Conservation (phyloP, 768 basidiomycete genomes). For the Galerina sulciceps region DNA sequence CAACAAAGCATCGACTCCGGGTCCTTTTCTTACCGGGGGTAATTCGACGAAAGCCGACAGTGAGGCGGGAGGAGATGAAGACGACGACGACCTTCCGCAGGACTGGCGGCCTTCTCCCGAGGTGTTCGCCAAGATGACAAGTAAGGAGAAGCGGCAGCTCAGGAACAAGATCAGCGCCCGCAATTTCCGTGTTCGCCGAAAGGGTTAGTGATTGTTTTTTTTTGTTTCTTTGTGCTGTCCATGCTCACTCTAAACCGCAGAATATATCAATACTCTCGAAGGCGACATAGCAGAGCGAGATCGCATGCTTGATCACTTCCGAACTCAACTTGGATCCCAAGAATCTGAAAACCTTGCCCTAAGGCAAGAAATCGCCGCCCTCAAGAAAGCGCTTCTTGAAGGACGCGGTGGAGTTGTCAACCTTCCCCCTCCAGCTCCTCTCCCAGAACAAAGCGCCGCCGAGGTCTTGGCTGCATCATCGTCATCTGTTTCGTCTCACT, state of each 20-base stretch:
- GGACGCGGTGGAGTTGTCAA: slow-evolving; percentile 58
- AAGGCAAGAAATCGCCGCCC: slow-evolving; percentile 71
- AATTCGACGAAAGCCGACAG: slow-evolving; percentile 25
- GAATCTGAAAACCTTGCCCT: slow-evolving; percentile 85
- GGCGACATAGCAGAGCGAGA: slow-evolving; percentile 93
- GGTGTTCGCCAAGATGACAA: slow-evolving; percentile 93
- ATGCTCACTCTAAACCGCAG: slow-evolving; percentile 40
- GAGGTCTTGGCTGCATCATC: slow-evolving; percentile 32
- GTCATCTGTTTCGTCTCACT: slow-evolving; percentile 22
- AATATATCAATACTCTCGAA: slow-evolving; percentile 95
- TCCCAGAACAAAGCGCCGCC: slow-evolving; percentile 46
- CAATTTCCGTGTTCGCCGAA: slow-evolving; percentile 93
- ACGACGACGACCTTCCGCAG: slow-evolving; percentile 62
- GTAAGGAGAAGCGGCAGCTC: slow-evolving; percentile 95
- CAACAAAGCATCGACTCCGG: slow-evolving; percentile 14
- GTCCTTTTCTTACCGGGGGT: slow-evolving; percentile 21
- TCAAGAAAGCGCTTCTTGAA: slow-evolving; percentile 77
- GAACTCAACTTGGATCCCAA: slow-evolving; percentile 78
- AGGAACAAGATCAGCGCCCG: slow-evolving; percentile 96
- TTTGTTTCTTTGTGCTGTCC: slow-evolving; percentile 8
- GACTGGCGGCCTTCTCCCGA: slow-evolving; percentile 90
- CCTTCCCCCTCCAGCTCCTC: slow-evolving; percentile 55
- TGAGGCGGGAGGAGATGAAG: slow-evolving; percentile 40
- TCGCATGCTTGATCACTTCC: slow-evolving; percentile 85
- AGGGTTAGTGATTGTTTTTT: slow-evolving; percentile 59